Conservation (phyloP, 1,284 basidiomycete genomes). For the Trametes pubescens region DNA sequence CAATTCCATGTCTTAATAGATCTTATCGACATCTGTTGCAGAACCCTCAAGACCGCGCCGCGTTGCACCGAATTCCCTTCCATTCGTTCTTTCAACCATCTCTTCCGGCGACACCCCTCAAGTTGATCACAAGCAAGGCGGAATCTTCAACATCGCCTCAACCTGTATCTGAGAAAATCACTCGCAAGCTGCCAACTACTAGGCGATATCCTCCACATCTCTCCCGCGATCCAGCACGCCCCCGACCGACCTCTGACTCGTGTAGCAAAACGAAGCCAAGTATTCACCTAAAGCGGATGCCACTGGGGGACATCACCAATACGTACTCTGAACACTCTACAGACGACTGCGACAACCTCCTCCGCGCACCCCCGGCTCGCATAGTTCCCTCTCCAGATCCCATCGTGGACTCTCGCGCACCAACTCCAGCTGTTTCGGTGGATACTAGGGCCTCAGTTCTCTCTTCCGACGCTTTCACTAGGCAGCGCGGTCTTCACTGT, state of each 20-base stretch:
- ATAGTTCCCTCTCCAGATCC: slow-evolving; percentile 5
- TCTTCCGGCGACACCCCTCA: slow-evolving; percentile 11
- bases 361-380: slow-evolving; percentile 5
- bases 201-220: slow-evolving; percentile 21
- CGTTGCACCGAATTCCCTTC: slow-evolving; percentile 32
- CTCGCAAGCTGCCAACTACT: background rate
- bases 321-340: slow-evolving; percentile 13
- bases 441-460: slow-evolving; percentile 25
- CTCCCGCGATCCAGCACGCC: slow-evolving; percentile 14
- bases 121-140: background rate
- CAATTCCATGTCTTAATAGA: no score
- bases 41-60: slow-evolving; percentile 34
- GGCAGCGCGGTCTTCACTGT: no score
- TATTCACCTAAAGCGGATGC: slow-evolving; percentile 3
- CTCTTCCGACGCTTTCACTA: background rate
- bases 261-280: slow-evolving; percentile 1
- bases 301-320: slow-evolving; percentile 28
- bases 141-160: background rate
- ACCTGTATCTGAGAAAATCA: background rate
- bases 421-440: slow-evolving; percentile 28
- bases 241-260: background rate
- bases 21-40: background rate
- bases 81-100: slow-evolving; percentile 39
- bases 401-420: background rate
- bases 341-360: background rate